Evolutionary conservation across 176 grass and related monocot species (phyloP), one percentile per base, ranked within the genome.

Genomic region (Hsuehochloa calcarea): DNA sequence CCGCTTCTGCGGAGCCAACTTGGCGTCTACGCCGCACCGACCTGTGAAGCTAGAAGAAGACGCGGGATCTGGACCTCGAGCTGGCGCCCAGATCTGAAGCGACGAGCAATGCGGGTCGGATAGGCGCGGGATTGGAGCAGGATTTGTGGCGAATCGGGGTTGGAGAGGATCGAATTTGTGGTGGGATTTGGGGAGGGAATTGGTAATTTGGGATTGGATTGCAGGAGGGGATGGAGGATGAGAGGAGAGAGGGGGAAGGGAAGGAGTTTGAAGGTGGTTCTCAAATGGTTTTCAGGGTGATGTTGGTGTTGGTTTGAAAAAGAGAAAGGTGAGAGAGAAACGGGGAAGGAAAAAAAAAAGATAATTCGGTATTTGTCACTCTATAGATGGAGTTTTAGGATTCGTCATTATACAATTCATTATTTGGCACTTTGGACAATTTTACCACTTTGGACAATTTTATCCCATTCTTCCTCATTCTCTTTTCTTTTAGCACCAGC

Each of bases 1-100:
- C 86, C 92, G 87, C 73, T 93, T 93, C 93, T 97, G 95, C 65
- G 92, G 95, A 89, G 95, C 95, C 95, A 97, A 90, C 84, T 94
- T 92, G 66, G 70, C 83, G 72, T 64, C 12, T 22, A 82, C 35
- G 38, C 17, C 51, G 11, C 23, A 23, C 63, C 27, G 68, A 74
- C 61, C 54, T 25, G 86, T 47, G 37, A 31, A 38, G 17, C 82
- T 46, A 97, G n/a, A 4, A 41, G 64, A 73, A 31, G 78, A 3
- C 75, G 26, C 65, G 63, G 79, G 72, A 78, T 45, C 70, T 79
- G 89, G 78, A 94, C 90, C 78, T 93, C 88, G 60, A 97, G 79
- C 69, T 80, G 88, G 77, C 81, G 68, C 52, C 82, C 78, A 86
- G 83, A 86, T 90, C 88, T 86, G 73, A 56, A 19, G 38, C 9